Evolutionary conservation across 768 basidiomycete species (phyloP), one percentile per base, ranked within the genome.

Genomic region (Collybia sordida): DNA sequence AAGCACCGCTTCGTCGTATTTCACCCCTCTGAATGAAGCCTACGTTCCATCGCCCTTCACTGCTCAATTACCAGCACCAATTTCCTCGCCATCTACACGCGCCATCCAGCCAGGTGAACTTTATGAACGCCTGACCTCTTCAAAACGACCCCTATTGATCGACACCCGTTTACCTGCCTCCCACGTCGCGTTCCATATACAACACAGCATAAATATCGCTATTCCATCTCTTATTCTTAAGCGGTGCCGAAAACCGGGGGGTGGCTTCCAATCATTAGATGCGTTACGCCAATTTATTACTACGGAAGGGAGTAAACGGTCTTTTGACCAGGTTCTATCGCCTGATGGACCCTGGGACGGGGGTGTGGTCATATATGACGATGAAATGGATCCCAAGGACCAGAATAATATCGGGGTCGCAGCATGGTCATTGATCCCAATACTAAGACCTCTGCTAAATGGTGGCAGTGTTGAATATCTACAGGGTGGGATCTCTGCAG

Each of bases 221-320:
- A 89, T 97, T 37, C 93, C 94, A 0, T 88, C 90, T 21, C 82
- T 97, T 60, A 93, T 97, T 60, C 82, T 94, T 58, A 93, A 93
- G 66, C 85, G 93, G 17, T 86, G 80, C 55, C 77, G 83, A 53
- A 90, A 88, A 62, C 81, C 86, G 2, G 83, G 79, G 25, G 82
- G 78, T 55, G 83, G 80, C 1, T 81, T 90, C 56, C 82, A 80
- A 47, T 78, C 78, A 24, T 69, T 91, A 41, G 80, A 85, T 55
- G 77, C 85, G 0, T 71, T 96, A 48, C 82, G 85, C 43, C 85
- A 88, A 59, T 96, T 86, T 62, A 81, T 93, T 60, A 92, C 88
- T 4, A 90, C 90, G 1, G 86, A 92, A 42, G 71, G 79, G 24
- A 88, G 86, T 24, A 88, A 83, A 64, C 70, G 68, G 8, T 72